A percentile compares a stretch with the other conserved stretches of the same genome.
Evolutionary conservation across 2,329 filamentous ascomycete species (phyloP).

Genomic region (Scytalidium lignicola): DNA sequence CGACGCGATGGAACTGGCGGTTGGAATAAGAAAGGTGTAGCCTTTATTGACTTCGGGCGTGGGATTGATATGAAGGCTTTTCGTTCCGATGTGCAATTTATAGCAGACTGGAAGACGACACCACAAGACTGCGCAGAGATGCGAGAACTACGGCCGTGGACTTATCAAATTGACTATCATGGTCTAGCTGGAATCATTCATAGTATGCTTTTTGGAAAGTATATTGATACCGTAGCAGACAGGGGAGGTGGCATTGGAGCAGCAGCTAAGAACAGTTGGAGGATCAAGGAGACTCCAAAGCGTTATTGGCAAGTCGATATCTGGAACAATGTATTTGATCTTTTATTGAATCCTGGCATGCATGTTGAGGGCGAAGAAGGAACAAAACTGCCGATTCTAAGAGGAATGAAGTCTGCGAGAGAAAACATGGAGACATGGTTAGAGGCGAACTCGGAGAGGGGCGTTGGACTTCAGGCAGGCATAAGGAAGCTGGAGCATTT

Average conservation of each 20-base stretch:
- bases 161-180: constrained; percentile 95
- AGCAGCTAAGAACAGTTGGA: constrained; percentile 60
- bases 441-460: constrained; percentile 75
- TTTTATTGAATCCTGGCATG: constrained; percentile 76
- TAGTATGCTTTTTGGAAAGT: constrained; percentile 85
- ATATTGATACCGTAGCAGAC: constrained; percentile 73
- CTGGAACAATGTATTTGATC: constrained; percentile 76
- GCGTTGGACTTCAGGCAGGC: constrained; percentile 65
- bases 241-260: constrained; percentile 50
- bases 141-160: constrained; percentile 91
- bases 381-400: constrained; percentile 65
- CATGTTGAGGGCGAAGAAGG: constrained; percentile 62
- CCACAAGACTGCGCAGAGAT: constrained; percentile 92
- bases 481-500: constrained; percentile 55
- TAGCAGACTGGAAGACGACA: constrained; percentile 91
- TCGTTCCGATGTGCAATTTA: constrained; percentile 70
- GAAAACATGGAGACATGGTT: constrained; percentile 83
- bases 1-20: constrained; percentile 67
- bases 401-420: constrained; percentile 62
- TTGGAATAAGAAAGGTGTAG: constrained; percentile 75
- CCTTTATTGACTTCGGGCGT: constrained; percentile 90
- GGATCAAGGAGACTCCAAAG: constrained; percentile 78
- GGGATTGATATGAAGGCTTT: constrained; percentile 92
- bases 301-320: constrained; percentile 95
- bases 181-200: constrained; percentile 86